These are phyloP conservation scores for Lunularia cruciata DNA, from an alignment of 225 moss, liverwort and hornwort species.

Conservation along the genomic window DNA sequence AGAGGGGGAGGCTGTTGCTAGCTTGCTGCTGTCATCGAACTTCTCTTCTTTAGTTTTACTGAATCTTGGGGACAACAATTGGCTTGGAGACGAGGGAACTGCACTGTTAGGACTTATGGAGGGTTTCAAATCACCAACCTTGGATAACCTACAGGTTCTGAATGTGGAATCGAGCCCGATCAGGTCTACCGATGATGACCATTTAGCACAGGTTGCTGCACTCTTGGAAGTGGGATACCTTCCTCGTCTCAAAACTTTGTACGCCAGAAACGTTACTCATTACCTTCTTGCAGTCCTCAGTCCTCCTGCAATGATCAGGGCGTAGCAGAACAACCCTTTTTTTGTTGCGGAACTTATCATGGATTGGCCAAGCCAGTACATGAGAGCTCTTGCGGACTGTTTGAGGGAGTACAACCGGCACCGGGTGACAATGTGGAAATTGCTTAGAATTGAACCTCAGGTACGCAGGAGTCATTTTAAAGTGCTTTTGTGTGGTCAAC, in stretches of 20 bases:
- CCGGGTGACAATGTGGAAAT: neutral
- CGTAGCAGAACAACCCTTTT: conserved; percentile 1
- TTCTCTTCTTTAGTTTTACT: neutral
- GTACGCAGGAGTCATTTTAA: neutral
- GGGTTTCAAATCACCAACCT: neutral
- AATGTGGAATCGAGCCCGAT: neutral
- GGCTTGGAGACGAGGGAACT: conserved; percentile 7
- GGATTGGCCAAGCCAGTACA: neutral
- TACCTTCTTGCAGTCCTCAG: conserved; percentile 1
- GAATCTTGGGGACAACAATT: neutral
- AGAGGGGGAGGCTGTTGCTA: neutral
- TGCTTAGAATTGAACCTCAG: neutral
- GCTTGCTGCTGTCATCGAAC: neutral
- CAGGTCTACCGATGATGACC: neutral
- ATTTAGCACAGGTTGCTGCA: neutral
- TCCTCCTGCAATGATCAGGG: neutral
- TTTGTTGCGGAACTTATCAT: neutral
- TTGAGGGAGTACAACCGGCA: neutral
- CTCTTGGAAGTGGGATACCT: neutral
- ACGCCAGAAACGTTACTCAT: neutral
- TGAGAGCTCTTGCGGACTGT: neutral
- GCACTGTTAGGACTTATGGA: neutral
- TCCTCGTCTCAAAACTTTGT: neutral
- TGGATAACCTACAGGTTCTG: neutral
- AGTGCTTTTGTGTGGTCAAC: neutral